phyloP scores from a whole-genome alignment of 148 eudicot genomes.

The Chenopodium quinoa region DNA sequence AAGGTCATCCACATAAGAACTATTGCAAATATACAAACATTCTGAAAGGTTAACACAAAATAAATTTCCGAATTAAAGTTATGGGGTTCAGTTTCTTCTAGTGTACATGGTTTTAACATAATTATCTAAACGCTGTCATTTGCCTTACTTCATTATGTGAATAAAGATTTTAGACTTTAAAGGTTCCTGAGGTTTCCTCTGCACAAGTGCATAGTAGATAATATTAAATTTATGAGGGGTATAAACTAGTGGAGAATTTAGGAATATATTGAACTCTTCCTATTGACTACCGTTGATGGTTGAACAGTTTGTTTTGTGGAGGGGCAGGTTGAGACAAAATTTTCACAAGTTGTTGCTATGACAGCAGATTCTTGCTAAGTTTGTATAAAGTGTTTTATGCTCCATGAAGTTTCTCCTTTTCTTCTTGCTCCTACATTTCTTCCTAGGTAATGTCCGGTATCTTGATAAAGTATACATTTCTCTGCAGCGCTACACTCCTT shows the following conservation, averaged over 20 bases:
- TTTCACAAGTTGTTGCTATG: neutral
- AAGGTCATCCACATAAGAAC: constrained; percentile 86
- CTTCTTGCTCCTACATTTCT: neutral
- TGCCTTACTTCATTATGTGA: neutral
- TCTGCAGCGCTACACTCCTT: constrained; percentile 70
- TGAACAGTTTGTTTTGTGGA: neutral
- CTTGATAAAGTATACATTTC: constrained; percentile 16
- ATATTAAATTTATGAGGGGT: neutral
- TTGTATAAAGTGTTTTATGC: neutral
- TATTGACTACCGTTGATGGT: neutral
- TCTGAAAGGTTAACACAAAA: constrained; percentile 74
- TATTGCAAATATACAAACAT: constrained; percentile 85
- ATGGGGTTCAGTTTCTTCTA: constrained; percentile 1
- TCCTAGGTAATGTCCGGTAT: neutral
- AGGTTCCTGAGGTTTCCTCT: neutral
- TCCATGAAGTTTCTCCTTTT: neutral
- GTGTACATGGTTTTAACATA: neutral
- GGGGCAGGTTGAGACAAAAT: neutral
- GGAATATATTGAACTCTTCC: neutral
- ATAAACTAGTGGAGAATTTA: neutral
- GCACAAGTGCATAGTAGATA: neutral
- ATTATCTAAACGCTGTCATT: neutral
- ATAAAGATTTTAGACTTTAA: neutral
- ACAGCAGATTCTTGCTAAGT: neutral
- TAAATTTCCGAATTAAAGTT: neutral